Evolutionary conservation across 176 grass and related monocot species (phyloP).

Genomic region (Avena insularis): DNA sequence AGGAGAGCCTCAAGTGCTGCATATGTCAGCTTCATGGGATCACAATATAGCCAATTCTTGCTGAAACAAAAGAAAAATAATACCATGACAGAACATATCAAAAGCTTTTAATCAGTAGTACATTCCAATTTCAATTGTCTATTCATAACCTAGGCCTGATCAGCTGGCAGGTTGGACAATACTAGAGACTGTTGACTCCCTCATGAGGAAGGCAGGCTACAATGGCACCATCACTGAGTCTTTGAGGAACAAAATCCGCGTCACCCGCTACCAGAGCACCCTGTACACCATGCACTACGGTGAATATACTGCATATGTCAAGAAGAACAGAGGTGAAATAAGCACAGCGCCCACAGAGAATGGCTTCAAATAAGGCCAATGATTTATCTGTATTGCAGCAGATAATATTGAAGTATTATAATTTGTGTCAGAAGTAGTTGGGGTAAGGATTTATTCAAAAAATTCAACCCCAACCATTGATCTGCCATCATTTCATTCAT

Average conservation of each 20-base stretch:
- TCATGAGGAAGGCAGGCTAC: slow-evolving; percentile 96
- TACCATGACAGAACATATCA: background rate
- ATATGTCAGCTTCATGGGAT: background rate
- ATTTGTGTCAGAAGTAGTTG: slow-evolving; percentile 43
- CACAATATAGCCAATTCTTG: background rate
- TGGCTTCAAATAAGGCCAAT: slow-evolving; percentile 67
- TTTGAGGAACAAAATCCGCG: slow-evolving; percentile 74
- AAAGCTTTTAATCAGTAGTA: background rate
- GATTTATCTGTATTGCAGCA: slow-evolving; percentile 55
- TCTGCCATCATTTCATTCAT: slow-evolving; percentile 53
- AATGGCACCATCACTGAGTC: slow-evolving; percentile 71
- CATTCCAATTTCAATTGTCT: background rate
- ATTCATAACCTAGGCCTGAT: slow-evolving; percentile 32
- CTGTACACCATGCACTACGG: slow-evolving; percentile 85
- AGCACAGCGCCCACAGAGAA: slow-evolving; percentile 57
- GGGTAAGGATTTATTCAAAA: slow-evolving; percentile 54
- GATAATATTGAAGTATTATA: slow-evolving; percentile 38
- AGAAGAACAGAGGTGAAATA: slow-evolving; percentile 78
- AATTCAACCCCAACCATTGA: slow-evolving; percentile 45
- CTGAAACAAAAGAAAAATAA: slow-evolving; percentile 5
- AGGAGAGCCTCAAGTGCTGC: background rate
- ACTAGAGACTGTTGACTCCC: slow-evolving; percentile 85
- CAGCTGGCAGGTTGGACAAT: slow-evolving; percentile 76
- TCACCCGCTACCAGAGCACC: slow-evolving; percentile 93
- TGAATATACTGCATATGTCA: slow-evolving; percentile 85